Base-by-base conservation (phyloP, 2,329 filamentous ascomycete species). In the Ilyonectria destructans region DNA sequence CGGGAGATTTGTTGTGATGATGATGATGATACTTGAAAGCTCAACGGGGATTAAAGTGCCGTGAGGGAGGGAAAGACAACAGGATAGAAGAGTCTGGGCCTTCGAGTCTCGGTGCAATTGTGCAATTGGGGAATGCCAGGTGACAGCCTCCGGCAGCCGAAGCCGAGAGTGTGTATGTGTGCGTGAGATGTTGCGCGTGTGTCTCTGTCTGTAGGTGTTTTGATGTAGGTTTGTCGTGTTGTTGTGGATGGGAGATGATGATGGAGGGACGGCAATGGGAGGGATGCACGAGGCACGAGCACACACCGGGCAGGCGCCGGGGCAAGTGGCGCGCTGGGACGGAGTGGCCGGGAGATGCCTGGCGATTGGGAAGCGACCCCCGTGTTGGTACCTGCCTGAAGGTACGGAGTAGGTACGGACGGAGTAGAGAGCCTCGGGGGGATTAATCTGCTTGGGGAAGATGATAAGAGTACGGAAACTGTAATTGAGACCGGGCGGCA, bases 221-320 rank as follows among this genome's bases (percentile, higher is more conserved):
- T n/a, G 51, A 23, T 21, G n/a, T 35, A 54, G 51, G 51, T 54
- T 33, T 37, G 29, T 23, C n/a, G 31, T 35, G 51, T 54, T 19
- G 51, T 54, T 19, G 51, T 54, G 51, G 29, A 54, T 54, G 31
- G 40, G 51, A 54, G 49, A 52, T 13, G 37, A 17, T 15, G 37
- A 40, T 31, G 48, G 49, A 10, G 49, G 10, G 26, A 35, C n/a
- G 49, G 8, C n/a, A 15, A 10, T 31, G 49, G 29, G 37, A 12
- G 26, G 26, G 48, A 29, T 51, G 49, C 29, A 54, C 51, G 23
- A 9, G 51, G 51, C 17, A 54, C 31, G n/a, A 35, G 51, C 5
- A 21, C n/a, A 21, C 51, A 35, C 29, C 51, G 51, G 51, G 33
- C 29, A 35, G 29, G 51, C 29, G 49, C 29, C 29, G 51, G 26